phyloP scores from a whole-genome alignment of 371 early-diverging fungal genomes.

The Syncephalastrum sp. region DNA sequence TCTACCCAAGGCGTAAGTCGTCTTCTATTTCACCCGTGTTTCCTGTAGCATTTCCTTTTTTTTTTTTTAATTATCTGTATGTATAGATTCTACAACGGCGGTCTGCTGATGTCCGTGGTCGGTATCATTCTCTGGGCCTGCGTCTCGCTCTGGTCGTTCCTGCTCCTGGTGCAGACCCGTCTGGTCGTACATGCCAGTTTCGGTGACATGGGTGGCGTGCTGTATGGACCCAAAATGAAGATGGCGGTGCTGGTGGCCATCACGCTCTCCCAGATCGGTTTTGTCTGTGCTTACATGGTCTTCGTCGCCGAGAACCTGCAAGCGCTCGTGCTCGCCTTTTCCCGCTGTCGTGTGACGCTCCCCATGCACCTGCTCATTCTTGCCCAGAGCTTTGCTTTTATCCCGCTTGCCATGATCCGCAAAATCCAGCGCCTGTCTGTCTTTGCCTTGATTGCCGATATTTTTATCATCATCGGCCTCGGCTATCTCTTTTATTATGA shows the following conservation, averaged over 20 bases:
- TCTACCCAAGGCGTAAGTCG: constrained; percentile 65
- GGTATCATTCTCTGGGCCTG: constrained; percentile 54
- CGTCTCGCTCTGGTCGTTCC: constrained; percentile 61
- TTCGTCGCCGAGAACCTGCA: constrained; percentile 85
- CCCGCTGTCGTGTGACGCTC: constrained; percentile 55
- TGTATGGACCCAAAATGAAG: constrained; percentile 76
- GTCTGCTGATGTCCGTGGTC: constrained; percentile 60
- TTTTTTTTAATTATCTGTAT: background rate
- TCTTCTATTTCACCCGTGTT: no score
- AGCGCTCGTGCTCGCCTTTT: constrained; percentile 61
- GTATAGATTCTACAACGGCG: constrained; percentile 66
- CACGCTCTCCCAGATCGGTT: constrained; percentile 83
- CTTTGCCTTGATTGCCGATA: constrained; percentile 82
- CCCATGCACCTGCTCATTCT: constrained; percentile 63
- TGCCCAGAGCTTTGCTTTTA: constrained; percentile 73
- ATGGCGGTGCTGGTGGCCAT: constrained; percentile 75
- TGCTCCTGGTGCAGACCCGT: constrained; percentile 61
- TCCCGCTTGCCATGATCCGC: constrained; percentile 81
- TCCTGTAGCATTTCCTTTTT: no score
- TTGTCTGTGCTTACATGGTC: constrained; percentile 86
- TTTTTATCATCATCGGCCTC: constrained; percentile 81
- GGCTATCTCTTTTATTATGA: constrained; percentile 77
- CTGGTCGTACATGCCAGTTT: constrained; percentile 61
- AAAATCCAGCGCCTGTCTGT: constrained; percentile 78
- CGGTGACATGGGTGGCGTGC: constrained; percentile 68